Evolutionary conservation across 2,329 filamentous ascomycete species (phyloP).

Genomic region (Cytospora piceae): DNA sequence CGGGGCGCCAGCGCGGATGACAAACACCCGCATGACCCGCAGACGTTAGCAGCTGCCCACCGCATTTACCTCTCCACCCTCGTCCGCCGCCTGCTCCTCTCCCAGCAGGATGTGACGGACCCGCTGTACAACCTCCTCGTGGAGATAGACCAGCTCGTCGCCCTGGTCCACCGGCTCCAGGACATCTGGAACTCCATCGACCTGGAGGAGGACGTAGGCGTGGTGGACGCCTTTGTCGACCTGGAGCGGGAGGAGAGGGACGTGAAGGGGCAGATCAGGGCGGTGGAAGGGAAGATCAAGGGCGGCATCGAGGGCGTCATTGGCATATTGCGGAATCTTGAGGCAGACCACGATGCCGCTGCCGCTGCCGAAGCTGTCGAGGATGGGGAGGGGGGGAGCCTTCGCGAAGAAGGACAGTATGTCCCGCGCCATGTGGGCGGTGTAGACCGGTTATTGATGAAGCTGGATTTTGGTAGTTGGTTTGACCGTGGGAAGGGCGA

Average conservation of each 20-base stretch:
- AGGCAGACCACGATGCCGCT: slow-evolving; percentile 42
- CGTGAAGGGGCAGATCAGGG: slow-evolving; percentile 65
- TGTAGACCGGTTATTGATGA: slow-evolving; percentile 86
- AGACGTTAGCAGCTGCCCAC: slow-evolving; percentile 81
- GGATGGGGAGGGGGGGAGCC: slow-evolving; percentile 39
- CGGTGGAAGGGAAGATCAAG: slow-evolving; percentile 68
- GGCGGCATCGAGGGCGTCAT: slow-evolving; percentile 70
- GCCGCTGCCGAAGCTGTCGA: slow-evolving; percentile 21
- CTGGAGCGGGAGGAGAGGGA: slow-evolving; percentile 73
- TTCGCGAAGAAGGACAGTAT: slow-evolving; percentile 58
- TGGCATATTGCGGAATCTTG: slow-evolving; percentile 51
- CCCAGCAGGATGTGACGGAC: slow-evolving; percentile 64
- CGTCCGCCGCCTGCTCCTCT: slow-evolving; percentile 67
- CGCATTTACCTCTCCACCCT: slow-evolving; percentile 74
- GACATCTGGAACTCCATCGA: slow-evolving; percentile 77
- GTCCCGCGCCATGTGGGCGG: slow-evolving; percentile 75
- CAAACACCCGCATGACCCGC: slow-evolving; percentile 70
- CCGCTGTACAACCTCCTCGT: slow-evolving; percentile 68
- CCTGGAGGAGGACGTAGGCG: slow-evolving; percentile 79
- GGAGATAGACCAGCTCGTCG: slow-evolving; percentile 80
- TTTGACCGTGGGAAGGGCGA: slow-evolving; percentile 44
- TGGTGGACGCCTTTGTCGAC: slow-evolving; percentile 75
- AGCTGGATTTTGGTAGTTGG: slow-evolving; percentile 74
- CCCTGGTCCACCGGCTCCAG: slow-evolving; percentile 75
- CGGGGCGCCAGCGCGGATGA: slow-evolving; percentile 30